These are phyloP conservation scores for Chalciporus pseudorubinellus DNA, from an alignment of 768 basidiomycete species.

Conservation along the genomic window DNA sequence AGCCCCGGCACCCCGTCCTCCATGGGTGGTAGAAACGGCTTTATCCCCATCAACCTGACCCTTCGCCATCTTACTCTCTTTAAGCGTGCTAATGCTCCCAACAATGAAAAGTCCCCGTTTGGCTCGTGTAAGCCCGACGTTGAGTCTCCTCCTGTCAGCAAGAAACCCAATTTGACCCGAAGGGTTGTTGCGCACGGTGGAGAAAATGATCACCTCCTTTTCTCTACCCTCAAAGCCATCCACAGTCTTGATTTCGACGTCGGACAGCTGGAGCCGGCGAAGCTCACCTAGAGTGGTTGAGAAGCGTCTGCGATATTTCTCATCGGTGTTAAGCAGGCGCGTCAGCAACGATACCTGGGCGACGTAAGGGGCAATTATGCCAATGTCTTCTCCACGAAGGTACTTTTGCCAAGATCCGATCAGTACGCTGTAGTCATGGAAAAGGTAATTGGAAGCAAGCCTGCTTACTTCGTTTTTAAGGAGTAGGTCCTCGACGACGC, in stretches of 20 bases:
- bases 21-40: constrained; percentile 14
- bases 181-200: constrained; percentile 82
- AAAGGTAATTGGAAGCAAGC: not conserved
- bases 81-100: constrained; percentile 67
- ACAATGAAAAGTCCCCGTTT: constrained; percentile 82
- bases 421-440: constrained; percentile 1
- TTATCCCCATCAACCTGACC: constrained; percentile 14
- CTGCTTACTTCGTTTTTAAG: constrained; percentile 64
- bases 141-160: constrained; percentile 79
- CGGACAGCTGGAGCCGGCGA: constrained; percentile 59
- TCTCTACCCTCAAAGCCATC: constrained; percentile 95
- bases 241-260: constrained; percentile 87
- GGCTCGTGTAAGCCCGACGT: constrained; percentile 89
- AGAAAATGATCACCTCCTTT: constrained; percentile 90
- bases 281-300: constrained; percentile 57
- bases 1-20: constrained; percentile 46
- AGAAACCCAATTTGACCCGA: constrained; percentile 84
- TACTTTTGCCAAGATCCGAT: constrained; percentile 36
- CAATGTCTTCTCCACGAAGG: constrained; percentile 74
- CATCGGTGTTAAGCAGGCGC: constrained; percentile 60
- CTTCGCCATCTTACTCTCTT: constrained; percentile 40
- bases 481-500: constrained; percentile 80
- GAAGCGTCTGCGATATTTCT: constrained; percentile 53
- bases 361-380: constrained; percentile 89
- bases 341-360: constrained; percentile 79